A percentile compares a stretch with the other conserved stretches of the same genome.
These are phyloP conservation scores for Tetrahymena elliotti DNA, from an alignment of 73 alveolate species.

Conservation along the genomic window DNA sequence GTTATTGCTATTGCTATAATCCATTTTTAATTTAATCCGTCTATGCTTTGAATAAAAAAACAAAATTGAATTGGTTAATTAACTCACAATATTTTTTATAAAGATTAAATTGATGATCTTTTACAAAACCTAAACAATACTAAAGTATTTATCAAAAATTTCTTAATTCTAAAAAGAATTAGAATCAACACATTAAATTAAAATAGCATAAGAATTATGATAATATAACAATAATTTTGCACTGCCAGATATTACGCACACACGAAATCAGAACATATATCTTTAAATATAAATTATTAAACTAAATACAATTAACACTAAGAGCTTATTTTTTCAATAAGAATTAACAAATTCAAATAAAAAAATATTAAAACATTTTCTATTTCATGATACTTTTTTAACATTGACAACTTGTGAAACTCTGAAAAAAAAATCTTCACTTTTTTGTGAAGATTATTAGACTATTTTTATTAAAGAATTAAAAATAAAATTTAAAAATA, in stretches of 20 bases:
- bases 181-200: background rate
- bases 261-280: background rate
- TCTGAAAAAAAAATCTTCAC: background rate
- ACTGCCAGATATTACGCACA: background rate
- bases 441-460: background rate
- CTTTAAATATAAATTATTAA: too few relatives aligned
- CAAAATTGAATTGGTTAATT: background rate
- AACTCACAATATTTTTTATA: too few relatives aligned
- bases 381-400: background rate
- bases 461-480: too few relatives aligned
- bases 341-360: background rate
- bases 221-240: background rate
- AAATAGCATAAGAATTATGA: background rate
- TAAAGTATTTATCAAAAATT: background rate
- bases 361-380: too few relatives aligned
- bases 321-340: too few relatives aligned
- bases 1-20: background rate
- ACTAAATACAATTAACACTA: background rate
- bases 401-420: background rate
- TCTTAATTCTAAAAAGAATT: background rate
- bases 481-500: background rate
- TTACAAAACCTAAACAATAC: background rate
- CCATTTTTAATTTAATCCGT: background rate
- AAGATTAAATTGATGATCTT: background rate
- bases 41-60: too few relatives aligned